Conservation (phyloP, 2,329 filamentous ascomycete genomes). For the Aspergillus pseudoterreus region DNA sequence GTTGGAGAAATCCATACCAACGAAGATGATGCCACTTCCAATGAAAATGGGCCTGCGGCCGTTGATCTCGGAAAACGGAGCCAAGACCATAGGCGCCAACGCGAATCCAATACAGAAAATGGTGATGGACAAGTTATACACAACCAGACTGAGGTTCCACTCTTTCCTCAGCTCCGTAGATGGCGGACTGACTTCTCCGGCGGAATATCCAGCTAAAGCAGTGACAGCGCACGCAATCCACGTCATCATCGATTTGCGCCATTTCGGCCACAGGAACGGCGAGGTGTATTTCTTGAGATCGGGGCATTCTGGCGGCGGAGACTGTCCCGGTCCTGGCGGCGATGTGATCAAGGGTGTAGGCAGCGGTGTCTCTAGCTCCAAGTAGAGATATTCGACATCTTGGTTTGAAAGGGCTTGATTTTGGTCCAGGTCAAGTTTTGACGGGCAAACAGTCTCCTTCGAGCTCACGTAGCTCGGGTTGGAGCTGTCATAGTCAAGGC, state of each 20-base stretch:
- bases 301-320: conserved; percentile 55
- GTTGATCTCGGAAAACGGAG: conserved; percentile 84
- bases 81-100: conserved; percentile 79
- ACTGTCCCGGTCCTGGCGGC: conserved; percentile 25
- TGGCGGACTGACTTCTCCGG: conserved; percentile 74
- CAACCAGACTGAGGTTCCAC: conserved; percentile 63
- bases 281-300: conserved; percentile 64
- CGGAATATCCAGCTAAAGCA: conserved; percentile 72
- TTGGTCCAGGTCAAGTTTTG: neutral
- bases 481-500: neutral
- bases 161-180: conserved; percentile 61
- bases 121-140: conserved; percentile 71
- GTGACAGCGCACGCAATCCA: conserved; percentile 74
- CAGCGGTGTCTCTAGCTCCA: conserved; percentile 60
- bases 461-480: conserved; percentile 4
- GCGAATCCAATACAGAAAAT: conserved; percentile 79
- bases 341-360: conserved; percentile 41
- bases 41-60: conserved; percentile 81
- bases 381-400: conserved; percentile 54
- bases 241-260: conserved; percentile 67
- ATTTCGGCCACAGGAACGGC: conserved; percentile 69
- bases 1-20: conserved; percentile 34
- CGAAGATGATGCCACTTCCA: conserved; percentile 66
- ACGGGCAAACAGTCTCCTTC: neutral
- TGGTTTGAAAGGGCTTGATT: conserved; percentile 4